These are phyloP conservation scores for Boletus reticulatus DNA, from an alignment of 768 basidiomycete genomes.

Conservation along the genomic window DNA sequence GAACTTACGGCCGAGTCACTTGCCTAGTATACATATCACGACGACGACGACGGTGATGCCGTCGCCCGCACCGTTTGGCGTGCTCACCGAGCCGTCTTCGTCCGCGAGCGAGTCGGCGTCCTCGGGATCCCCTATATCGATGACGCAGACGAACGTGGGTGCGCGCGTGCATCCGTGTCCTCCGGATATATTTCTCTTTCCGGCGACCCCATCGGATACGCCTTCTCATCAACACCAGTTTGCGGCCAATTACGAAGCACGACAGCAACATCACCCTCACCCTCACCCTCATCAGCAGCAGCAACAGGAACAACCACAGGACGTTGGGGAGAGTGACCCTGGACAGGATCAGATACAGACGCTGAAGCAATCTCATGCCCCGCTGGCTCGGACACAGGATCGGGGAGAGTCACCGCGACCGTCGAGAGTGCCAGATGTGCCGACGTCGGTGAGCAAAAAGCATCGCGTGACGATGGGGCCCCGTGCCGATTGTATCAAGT, in stretches of 20 bases:
- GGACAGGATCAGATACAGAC: slow-evolving; percentile 1
- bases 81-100: slow-evolving; percentile 23
- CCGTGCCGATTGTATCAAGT: slow-evolving; percentile 65
- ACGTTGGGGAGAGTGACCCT: not conserved
- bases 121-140: slow-evolving; percentile 11
- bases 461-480: slow-evolving; percentile 71
- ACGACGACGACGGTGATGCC: slow-evolving; percentile 7
- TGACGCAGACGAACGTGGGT: not conserved
- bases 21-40: slow-evolving; percentile 27
- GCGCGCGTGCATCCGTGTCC: slow-evolving; percentile 4
- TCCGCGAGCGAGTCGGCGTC: slow-evolving; percentile 20
- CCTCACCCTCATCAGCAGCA: too few species aligned
- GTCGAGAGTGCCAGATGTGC: slow-evolving; percentile 9
- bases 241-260: not conserved
- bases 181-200: slow-evolving; percentile 30
- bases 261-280: not conserved
- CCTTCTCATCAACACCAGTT: slow-evolving; percentile 15
- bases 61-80: slow-evolving; percentile 26
- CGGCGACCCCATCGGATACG: slow-evolving; percentile 26
- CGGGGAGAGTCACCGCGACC: slow-evolving; percentile 17
- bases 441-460: slow-evolving; percentile 28
- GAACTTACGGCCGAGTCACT: slow-evolving; percentile 17
- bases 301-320: too few species aligned
- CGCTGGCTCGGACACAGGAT: slow-evolving; percentile 7
- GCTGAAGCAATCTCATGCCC: slow-evolving; percentile 3